These are phyloP conservation scores for Microdochium trichocladiopsis DNA, from an alignment of 2,329 filamentous ascomycete species.

Conservation along the genomic window DNA sequence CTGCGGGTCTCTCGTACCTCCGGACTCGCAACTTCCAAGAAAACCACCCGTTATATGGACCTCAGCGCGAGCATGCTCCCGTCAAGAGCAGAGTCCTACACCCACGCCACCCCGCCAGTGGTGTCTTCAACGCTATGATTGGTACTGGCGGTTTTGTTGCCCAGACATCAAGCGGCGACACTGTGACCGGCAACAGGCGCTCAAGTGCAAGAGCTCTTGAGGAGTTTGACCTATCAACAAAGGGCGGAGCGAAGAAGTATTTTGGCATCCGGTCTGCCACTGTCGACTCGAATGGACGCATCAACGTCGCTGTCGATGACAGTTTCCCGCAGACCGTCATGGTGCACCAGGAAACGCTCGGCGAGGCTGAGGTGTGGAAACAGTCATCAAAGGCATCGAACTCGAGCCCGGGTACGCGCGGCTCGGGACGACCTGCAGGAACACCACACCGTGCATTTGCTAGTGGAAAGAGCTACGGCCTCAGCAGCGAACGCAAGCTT, in stretches of 20 bases:
- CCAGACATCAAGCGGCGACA: conserved; percentile 31
- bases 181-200: conserved; percentile 27
- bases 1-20: conserved; percentile 55
- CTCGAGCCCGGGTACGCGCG: background rate
- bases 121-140: conserved; percentile 30
- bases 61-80: conserved; percentile 41
- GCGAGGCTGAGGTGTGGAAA: conserved; percentile 6
- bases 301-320: conserved; percentile 36
- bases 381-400: background rate
- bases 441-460: background rate
- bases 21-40: conserved; percentile 46
- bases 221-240: conserved; percentile 36
- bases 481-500: background rate
- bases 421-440: background rate
- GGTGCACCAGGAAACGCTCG: conserved; percentile 37
- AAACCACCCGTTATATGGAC: conserved; percentile 56
- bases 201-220: conserved; percentile 20
- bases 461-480: background rate
- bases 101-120: conserved; percentile 24
- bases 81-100: conserved; percentile 43
- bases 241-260: conserved; percentile 49
- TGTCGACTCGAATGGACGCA: conserved; percentile 42
- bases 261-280: conserved; percentile 35
- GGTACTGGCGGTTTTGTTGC: conserved; percentile 50
- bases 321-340: conserved; percentile 28